These are phyloP conservation scores for Tolypocladium guangdongense DNA, from an alignment of 2,329 filamentous ascomycete species.

Conservation along the genomic window DNA sequence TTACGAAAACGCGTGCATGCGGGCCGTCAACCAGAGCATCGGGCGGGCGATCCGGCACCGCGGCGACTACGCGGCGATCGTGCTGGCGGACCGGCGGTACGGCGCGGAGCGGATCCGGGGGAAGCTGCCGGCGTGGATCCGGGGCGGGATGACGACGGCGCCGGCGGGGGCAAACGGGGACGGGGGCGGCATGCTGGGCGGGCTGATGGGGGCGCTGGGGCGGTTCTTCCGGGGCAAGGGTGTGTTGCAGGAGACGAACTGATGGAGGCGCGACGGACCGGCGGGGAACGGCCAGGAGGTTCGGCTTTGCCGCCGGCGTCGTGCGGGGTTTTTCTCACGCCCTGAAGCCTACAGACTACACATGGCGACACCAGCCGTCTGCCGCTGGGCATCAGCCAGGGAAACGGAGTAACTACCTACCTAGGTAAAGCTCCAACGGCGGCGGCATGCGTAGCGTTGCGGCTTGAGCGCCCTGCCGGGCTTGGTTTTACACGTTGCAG, in stretches of 20 bases:
- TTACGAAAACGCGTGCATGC: conserved; percentile 93
- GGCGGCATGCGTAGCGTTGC: no score
- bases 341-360: no score
- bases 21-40: conserved; percentile 93
- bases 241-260: background rate
- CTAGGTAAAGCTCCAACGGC: no score
- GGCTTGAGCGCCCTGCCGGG: no score
- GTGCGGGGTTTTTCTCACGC: no score
- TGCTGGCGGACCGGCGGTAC: conserved; percentile 76
- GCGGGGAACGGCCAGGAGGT: background rate
- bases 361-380: no score
- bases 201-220: conserved; percentile 46
- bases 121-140: conserved; percentile 88
- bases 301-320: no score
- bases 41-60: conserved; percentile 83
- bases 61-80: conserved; percentile 80
- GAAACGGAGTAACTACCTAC: no score
- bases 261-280: background rate
- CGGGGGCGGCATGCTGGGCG: conserved; percentile 33
- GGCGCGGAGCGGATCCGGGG: conserved; percentile 57
- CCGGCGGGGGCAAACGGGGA: conserved; percentile 26
- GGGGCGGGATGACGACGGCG: conserved; percentile 46
- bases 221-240: conserved; percentile 46
- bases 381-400: no score
- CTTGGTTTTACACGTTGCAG: no score